Evolutionary conservation across 805 yeast genomes (phyloP), one percentile per base, ranked within the genome.

Genomic region (Candida anglica): DNA sequence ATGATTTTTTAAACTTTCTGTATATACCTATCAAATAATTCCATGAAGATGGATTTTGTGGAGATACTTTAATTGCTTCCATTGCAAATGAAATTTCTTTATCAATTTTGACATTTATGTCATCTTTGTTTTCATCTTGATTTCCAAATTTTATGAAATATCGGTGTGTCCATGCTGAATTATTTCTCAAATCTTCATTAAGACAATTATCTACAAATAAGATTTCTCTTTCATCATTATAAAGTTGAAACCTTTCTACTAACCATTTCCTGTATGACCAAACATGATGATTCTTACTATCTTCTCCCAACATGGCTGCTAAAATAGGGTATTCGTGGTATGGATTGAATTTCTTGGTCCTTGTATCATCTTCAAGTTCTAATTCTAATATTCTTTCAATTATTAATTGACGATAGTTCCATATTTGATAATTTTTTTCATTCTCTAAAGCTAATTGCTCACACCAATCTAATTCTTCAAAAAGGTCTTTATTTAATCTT

Each of bases 261-360:
- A 86, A 60, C 97, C 97, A 89, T 47, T 84, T 83, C 33, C 91
- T 63, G 47, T 88, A 86, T 1, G 96, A 76, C 98, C 98, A 93
- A 5, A 89, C 96, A 49, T 93, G 98, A 57, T 93, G 94, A 62
- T 93, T 93, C 52, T 93, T 93, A 4, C 81, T 55, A 51, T 93
- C 98, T 31, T 78, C 82, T 9, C 73, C 75, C 4, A 93, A 58
- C 83, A 91, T 83, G 30, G 71, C 59, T 25, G 71, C 71, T 27
- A 84, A 63, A 15, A 87, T 69, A 2, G 85, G 81, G 33, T 69
- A 67, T 52, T 93, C 98, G 23, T 79, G 62, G 27, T 58, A 63
- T 2, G 71, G 58, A 28, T 64, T 46, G 45, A 69, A 70, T 37
- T 36, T 38, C 10, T 20, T 19, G 5, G 39, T 44, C 27, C 11